Base-by-base conservation (phyloP, 345 rosid species). In the Stellera chamaejasme region DNA sequence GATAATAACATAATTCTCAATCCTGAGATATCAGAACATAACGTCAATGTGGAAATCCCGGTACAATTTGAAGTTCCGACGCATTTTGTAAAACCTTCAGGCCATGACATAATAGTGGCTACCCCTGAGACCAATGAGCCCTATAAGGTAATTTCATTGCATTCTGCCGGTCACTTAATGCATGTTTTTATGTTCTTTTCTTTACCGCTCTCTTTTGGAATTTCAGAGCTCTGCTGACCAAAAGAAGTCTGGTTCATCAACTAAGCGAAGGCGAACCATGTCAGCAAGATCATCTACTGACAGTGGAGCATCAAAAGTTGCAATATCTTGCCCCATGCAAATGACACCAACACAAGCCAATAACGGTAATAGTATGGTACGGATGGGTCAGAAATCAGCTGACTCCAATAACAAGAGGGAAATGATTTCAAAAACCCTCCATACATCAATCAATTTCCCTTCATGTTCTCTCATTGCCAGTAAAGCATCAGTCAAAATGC, bases 391-490 rank as follows among this genome's bases (percentile, higher is more conserved):
- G 67, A 77, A 64, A 44, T 59, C 46, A 42, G 11, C 27, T 15
- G 56, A 58, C 51, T 51, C 61, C 6, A 42, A 53, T 16, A 60
- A 61, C 50, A 69, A 66, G 55, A 78, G 65, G 66, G 62, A 54
- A 66, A 50, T 39, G 41, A 58, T 58, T 32, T 16, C 67, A 43
- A 80, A 54, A 45, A 62, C 77, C 3, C 58, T 80, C 48, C 82
- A 78, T 49, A 62, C 69, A 75, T 80, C 83, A 2, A 72, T 82
- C 39, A 75, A 60, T 61, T 74, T 83, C 53, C 54, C 72, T 58
- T 67, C 78, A 43, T 10, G 54, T 41, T 50, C 65, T 28, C 51
- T 59, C 58, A 59, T 64, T 63, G 62, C 66, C 48, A 66, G 48
- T 44, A 76, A 75, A 76, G 41, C 68, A 66, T 73, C 73, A 43